Percentiles rank a stretch among this genome's conserved stretches.
Evolutionary conservation across 225 moss, liverwort and hornwort genomes (phyloP).

Genomic region (Rhytidiadelphus loreus): DNA sequence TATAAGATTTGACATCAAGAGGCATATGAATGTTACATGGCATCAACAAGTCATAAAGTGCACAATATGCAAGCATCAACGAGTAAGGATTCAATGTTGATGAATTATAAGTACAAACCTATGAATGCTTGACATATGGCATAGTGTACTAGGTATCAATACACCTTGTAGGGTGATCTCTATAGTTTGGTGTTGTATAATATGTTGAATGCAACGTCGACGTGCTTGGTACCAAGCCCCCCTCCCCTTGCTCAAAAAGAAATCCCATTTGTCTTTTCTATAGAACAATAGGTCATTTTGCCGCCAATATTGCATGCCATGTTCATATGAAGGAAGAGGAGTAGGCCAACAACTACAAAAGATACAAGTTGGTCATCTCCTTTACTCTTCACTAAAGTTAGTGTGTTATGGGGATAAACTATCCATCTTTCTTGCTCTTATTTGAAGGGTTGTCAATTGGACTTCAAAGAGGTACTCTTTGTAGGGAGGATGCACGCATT

Average conservation of each 20-base stretch:
- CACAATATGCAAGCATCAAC: accelerated
- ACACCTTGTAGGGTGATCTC: accelerated
- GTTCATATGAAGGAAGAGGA: accelerated
- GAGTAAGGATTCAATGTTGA: not conserved
- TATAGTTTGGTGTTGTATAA: not conserved
- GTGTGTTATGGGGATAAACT: not conserved
- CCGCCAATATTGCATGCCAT: not conserved
- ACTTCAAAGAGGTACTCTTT: not conserved
- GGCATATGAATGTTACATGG: not conserved
- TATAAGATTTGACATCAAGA: not conserved
- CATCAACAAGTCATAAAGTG: not conserved
- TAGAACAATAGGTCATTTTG: not conserved
- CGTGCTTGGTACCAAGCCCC: too few species aligned
- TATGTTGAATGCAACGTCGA: accelerated
- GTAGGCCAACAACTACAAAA: not conserved
- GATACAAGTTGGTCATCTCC: accelerated
- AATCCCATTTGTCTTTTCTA: accelerated
- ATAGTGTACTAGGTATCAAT: not conserved
- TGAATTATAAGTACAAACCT: not conserved
- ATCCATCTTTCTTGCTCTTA: not conserved
- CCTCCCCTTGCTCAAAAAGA: accelerated
- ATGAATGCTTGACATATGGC: accelerated
- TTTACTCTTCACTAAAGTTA: not conserved
- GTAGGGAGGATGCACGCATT: accelerated
- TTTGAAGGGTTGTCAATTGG: too few species aligned